These are phyloP conservation scores for Penicillium pancosmium DNA, from an alignment of 495 filamentous ascomycete genomes.

Conservation along the genomic window DNA sequence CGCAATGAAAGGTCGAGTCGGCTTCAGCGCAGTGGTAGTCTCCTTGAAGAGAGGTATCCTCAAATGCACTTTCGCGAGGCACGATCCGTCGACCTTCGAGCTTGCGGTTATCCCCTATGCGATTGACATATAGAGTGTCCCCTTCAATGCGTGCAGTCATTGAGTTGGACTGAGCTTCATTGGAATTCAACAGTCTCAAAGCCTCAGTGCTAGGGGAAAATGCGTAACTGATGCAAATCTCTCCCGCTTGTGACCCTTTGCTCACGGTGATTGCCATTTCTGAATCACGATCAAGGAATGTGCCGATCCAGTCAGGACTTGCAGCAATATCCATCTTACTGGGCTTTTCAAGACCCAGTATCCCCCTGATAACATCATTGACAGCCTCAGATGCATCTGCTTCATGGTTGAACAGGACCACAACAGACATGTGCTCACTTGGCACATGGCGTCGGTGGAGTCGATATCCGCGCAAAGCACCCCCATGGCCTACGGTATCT, in stretches of 20 bases:
- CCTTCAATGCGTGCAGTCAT: constrained; percentile 25
- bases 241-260: constrained; percentile 16
- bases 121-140: constrained; percentile 25
- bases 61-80: constrained; percentile 7
- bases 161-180: constrained; percentile 7
- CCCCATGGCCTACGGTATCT: constrained; percentile 31
- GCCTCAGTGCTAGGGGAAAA: constrained; percentile 7
- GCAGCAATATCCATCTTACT: constrained; percentile 2
- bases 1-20: constrained; percentile 36
- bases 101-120: constrained; percentile 28
- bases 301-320: constrained; percentile 22
- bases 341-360: constrained; percentile 18
- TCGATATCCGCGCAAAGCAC: constrained; percentile 39
- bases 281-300: constrained; percentile 33
- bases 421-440: constrained; percentile 29
- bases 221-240: constrained; percentile 25
- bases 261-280: constrained; percentile 24
- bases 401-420: constrained; percentile 36
- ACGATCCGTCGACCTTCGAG: constrained; percentile 27
- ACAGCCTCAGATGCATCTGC: constrained; percentile 17
- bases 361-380: constrained; percentile 19
- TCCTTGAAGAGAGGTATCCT: constrained; percentile 19
- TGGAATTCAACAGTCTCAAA: constrained; percentile 14
- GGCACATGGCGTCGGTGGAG: constrained; percentile 30
- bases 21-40: constrained; percentile 30